Percentiles rank a stretch among this genome's conserved stretches.
phyloP scores from a whole-genome alignment of 2,329 filamentous ascomycete genomes.

The Aureobasidium sp. region DNA sequence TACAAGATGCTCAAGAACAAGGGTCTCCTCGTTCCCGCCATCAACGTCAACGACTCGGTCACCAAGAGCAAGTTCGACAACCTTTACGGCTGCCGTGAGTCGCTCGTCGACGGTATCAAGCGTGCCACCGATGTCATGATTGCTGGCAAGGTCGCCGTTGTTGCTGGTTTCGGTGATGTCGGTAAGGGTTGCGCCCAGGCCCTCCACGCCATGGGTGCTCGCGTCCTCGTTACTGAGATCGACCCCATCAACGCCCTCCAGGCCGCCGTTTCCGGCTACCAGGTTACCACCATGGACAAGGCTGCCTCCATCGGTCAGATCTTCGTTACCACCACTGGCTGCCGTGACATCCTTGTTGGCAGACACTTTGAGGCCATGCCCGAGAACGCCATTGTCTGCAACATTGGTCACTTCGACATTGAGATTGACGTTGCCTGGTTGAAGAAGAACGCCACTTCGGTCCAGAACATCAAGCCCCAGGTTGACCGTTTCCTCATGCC shows the following conservation, averaged over 20 bases:
- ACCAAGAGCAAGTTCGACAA: slow-evolving; percentile 99
- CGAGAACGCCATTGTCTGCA: slow-evolving; percentile 99
- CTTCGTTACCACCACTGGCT: slow-evolving; percentile 98
- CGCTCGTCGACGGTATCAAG: slow-evolving; percentile 98
- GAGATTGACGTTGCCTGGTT: slow-evolving; percentile 99
- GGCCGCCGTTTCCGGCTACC: slow-evolving; percentile 92
- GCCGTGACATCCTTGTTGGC: slow-evolving; percentile 92
- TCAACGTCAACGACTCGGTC: slow-evolving; percentile 99
- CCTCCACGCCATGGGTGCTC: slow-evolving; percentile 93
- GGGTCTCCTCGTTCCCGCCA: slow-evolving; percentile 81
- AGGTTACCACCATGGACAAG: slow-evolving; percentile 98
- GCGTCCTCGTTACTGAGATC: slow-evolving; percentile 92
- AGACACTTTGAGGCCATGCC: slow-evolving; percentile 90
- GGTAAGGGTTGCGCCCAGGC: slow-evolving; percentile 97
- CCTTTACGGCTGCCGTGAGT: slow-evolving; percentile 98
- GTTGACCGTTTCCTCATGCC: slow-evolving; percentile 96
- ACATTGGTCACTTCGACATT: slow-evolving; percentile 99
- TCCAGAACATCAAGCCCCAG: slow-evolving; percentile 99
- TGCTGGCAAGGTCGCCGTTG: slow-evolving; percentile 95
- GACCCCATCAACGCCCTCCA: slow-evolving; percentile 99
- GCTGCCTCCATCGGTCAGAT: slow-evolving; percentile 85
- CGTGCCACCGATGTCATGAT: slow-evolving; percentile 99
- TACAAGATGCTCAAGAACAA: slow-evolving; percentile 86
- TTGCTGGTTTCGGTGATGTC: slow-evolving; percentile 97
- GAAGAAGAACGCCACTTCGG: slow-evolving; percentile 89